Percentiles rank a stretch among this genome's conserved stretches.
Conservation (phyloP, 306 rosid genomes). For the Trifolium subterraneum region DNA sequence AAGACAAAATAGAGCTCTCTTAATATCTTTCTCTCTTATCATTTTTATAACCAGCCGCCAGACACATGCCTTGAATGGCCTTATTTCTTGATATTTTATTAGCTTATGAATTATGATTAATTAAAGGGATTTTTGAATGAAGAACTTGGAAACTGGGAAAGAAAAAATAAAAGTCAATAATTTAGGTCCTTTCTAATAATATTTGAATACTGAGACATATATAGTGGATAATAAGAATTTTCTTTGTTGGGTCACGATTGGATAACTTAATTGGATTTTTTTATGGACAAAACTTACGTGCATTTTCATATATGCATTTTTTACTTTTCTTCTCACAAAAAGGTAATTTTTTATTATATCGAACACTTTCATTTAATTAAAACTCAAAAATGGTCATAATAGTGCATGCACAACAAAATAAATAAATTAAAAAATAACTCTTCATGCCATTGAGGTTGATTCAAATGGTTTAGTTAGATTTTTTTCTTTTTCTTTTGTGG, state of each 20-base stretch:
- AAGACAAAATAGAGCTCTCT: slow-evolving; percentile 48
- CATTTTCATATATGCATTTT: too few relatives aligned
- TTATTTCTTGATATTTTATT: slow-evolving; percentile 32
- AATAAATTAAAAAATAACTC: too few relatives aligned
- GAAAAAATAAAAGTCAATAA: slow-evolving; percentile 39
- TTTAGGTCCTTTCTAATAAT: slow-evolving; percentile 21
- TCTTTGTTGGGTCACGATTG: background rate
- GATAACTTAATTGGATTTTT: slow-evolving; percentile 16
- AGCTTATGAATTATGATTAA: slow-evolving; percentile 32
- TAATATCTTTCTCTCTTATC: slow-evolving; percentile 16
- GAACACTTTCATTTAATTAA: too few relatives aligned
- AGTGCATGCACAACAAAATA: too few relatives aligned
- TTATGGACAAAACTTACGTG: too few relatives aligned
- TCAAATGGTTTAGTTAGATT: too few relatives aligned
- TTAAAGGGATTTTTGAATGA: slow-evolving; percentile 15
- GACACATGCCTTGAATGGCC: slow-evolving; percentile 45
- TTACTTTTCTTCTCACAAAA: too few relatives aligned
- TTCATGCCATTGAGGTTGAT: too few relatives aligned
- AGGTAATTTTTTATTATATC: too few relatives aligned
- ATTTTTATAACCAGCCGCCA: slow-evolving; percentile 47
- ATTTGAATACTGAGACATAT: slow-evolving; percentile 18
- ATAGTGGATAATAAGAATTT: background rate
- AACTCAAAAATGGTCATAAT: too few relatives aligned
- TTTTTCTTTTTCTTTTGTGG: too few relatives aligned
- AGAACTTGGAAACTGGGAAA: slow-evolving; percentile 27